These are phyloP conservation scores for Spathaspora sp. DNA, from an alignment of 1,139 yeast species.

Conservation along the genomic window DNA sequence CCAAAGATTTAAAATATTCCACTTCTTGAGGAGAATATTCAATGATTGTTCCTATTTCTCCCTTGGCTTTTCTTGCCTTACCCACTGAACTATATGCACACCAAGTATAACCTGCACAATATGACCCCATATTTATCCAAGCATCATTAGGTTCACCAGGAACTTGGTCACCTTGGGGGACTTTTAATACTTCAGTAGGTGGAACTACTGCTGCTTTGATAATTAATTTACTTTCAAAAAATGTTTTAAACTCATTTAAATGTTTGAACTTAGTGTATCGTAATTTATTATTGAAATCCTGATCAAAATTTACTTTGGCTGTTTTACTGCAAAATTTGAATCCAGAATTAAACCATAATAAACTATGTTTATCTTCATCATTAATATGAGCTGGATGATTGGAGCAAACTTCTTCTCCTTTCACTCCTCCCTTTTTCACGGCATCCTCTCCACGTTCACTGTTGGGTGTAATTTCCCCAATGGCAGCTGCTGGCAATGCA, in stretches of 20 bases:
- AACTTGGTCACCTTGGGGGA: slow-evolving; percentile 21
- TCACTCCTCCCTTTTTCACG: slow-evolving; percentile 16
- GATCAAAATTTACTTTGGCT: slow-evolving; percentile 22
- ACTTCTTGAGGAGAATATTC: slow-evolving; percentile 23
- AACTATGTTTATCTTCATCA: slow-evolving; percentile 29
- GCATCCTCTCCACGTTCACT: slow-evolving; percentile 26
- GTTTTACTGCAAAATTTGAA: slow-evolving; percentile 30
- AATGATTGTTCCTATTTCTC: slow-evolving; percentile 21
- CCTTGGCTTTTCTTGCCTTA: slow-evolving; percentile 23
- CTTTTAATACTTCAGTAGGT: slow-evolving; percentile 20
- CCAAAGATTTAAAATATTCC: slow-evolving; percentile 20
- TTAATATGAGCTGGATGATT: slow-evolving; percentile 40
- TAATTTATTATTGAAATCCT: slow-evolving; percentile 13
- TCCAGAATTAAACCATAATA: slow-evolving; percentile 36
- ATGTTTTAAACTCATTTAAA: slow-evolving; percentile 24
- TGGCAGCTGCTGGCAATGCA: slow-evolving; percentile 50
- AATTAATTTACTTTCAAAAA: slow-evolving; percentile 23
- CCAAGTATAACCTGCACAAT: slow-evolving; percentile 39
- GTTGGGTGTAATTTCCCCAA: slow-evolving; percentile 44
- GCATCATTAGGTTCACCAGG: slow-evolving; percentile 30
- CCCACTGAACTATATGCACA: slow-evolving; percentile 40
- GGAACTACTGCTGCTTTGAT: slow-evolving; percentile 32
- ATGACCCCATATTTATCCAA: slow-evolving; percentile 29
- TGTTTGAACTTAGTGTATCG: slow-evolving; percentile 22
- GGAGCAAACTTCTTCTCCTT: slow-evolving; percentile 31